phyloP scores from a whole-genome alignment of 73 alveolate species.

The Blepharisma stoltei region DNA sequence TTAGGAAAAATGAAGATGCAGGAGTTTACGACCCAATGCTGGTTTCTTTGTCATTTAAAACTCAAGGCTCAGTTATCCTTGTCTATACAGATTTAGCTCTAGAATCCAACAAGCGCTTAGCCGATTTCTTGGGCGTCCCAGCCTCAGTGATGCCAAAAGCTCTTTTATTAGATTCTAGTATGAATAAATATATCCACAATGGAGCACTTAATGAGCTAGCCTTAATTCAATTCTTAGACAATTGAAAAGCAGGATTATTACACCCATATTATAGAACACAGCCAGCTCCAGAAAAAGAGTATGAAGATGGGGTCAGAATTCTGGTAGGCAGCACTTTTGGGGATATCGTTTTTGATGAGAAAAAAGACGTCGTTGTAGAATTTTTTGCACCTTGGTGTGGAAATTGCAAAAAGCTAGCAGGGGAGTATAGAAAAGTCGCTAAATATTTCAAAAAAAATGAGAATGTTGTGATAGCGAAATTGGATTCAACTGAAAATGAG shows the following conservation, averaged over 20 bases:
- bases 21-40: conserved; percentile 41
- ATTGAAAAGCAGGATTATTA: conserved; percentile 66
- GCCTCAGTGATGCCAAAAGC: conserved; percentile 65
- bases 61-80: conserved; percentile 69
- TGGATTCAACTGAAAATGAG: conserved; percentile 92
- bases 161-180: conserved; percentile 57
- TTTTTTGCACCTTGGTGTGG: conserved; percentile 75
- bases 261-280: conserved; percentile 76
- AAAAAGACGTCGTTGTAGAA: conserved; percentile 70
- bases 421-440: conserved; percentile 88
- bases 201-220: conserved; percentile 64
- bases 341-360: conserved; percentile 77
- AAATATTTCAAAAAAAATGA: conserved; percentile 56
- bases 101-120: conserved; percentile 80
- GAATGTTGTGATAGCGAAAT: conserved; percentile 79
- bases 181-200: conserved; percentile 48
- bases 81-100: conserved; percentile 66
- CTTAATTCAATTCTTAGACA: conserved; percentile 50
- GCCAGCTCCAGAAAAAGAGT: conserved; percentile 73
- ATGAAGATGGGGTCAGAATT: conserved; percentile 83
- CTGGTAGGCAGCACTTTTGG: conserved; percentile 88
- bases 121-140: conserved; percentile 77
- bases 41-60: conserved; percentile 66
- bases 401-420: conserved; percentile 75
- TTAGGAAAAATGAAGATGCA: conserved; percentile 63